Evolutionary conservation across 805 yeast genomes (phyloP), one percentile per base, ranked within the genome.

Genomic region (Cyberlindnera nakhonratchasimensis): DNA sequence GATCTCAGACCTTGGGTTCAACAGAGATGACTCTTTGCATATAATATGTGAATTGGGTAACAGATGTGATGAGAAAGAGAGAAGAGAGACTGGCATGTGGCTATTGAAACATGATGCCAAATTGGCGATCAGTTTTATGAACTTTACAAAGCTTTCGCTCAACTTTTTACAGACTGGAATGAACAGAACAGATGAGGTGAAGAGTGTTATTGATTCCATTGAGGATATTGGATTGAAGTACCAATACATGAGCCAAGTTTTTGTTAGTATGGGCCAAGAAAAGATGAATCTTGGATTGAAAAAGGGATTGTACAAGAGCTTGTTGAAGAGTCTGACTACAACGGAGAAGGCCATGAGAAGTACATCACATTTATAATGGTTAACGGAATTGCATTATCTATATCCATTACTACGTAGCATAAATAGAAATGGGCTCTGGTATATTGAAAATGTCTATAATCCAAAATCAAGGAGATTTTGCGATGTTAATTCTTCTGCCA

Each of bases 81-180:
- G 47, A 17, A 45, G 46, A 32, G 51, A 50, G 1, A 39, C 42
- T 20, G 58, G 55, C 2, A 34, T 52, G 23, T 53, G 58, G 58
- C 26, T 53, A 11, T 31, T 53, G 18, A 43, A 42, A n/a, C 49
- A 43, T 24, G 50, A 52, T 34, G 51, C 46, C 6, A 53, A 50
- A 26, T 33, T 52, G 25, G 58, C 51, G 4, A 44, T 53, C 25
- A 52, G 47, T 25, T 53, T 50, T 29, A 43, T 53, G 48, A 46
- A 47, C 40, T 44, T 48, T 11, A 31, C 51, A 21, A 47, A 39
- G 23, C 36, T 48, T 10, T 43, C 49, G 1, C 19, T 48, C 3
- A 44, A 38, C 25, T 35, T 40, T 4, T 17, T 48, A 25, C 42
- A 48, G 12, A 19, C 47, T 5, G 47, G 46, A 3, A 22, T 39